Evolutionary conservation across 352 stramenopile species (phyloP), one percentile per base, ranked within the genome.

Genomic region (Poterioochromonas sp.): DNA sequence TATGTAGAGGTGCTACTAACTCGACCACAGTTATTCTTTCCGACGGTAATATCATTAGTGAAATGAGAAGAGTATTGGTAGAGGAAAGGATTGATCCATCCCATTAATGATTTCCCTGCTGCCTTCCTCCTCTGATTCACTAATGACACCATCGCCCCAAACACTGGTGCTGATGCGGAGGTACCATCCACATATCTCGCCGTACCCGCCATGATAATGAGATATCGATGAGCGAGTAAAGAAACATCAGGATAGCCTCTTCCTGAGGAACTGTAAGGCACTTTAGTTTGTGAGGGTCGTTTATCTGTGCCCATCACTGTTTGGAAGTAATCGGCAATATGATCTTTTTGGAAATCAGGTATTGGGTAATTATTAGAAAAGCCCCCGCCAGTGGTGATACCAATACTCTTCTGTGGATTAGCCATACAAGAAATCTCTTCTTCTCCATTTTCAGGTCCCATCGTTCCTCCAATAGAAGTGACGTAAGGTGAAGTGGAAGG

Each of bases 401-500:
- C n/a, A n/a, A 58, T 22, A 49, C 71, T 29, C 1, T 35, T 35
- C 5, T 26, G 32, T 32, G 2, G 3, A 41, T 1, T 37, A 32
- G 43, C 20, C n/a, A n/a, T n/a, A 39, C 79, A 80, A 26, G 80
- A n/a, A 29, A 32, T 62, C 40, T 76, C 76, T 64, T 15, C 53
- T 32, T n/a, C 29, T 8, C 29, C 3, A 35, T 5, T 37, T 26
- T 64, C 53, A 37, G 29, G 20, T 34, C 53, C 53, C 29, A 37
- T n/a, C 34, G 76, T 69, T 20, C 18, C 77, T 22, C 77, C 77
- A 12, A 80, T 35, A 73, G 70, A 15, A 2, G n/a, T 22, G 34
- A 80, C 76, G 70, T 80, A 77, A 53, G 77, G 77, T 22, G 77
- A 80, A 40, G 70, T 76, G 26, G 77, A 69, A n/a, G 53, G 53